Evolutionary conservation across 2,329 filamentous ascomycete genomes (phyloP), one percentile per base, ranked within the genome.

Genomic region (Phoma sp.): DNA sequence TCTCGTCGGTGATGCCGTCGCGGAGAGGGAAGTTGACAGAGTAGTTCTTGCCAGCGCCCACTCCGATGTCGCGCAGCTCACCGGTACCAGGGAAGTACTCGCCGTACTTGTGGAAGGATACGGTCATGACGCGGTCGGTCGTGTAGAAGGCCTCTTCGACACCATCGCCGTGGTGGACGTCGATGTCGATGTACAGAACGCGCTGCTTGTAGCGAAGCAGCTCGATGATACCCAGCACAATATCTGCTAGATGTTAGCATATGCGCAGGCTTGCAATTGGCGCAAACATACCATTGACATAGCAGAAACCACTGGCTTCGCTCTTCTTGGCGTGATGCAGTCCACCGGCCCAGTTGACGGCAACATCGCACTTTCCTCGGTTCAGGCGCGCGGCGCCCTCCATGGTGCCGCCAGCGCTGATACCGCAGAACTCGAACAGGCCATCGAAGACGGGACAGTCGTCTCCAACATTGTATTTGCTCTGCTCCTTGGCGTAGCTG

Each of bases 301-400:
- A 99, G 80, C 95, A 99, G 77, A 99, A 99, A 2, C 95, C 95
- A 20, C 90, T 93, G 1, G 95, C 93, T 77, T 96, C 93, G 54
- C 89, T 86, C 73, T 93, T 95, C 77, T 98, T 97, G 40, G 95
- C 95, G 72, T 99, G 95, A 75, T 99, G 95, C 37, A 99, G 84
- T 10, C 95, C 95, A 29, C 95, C 95, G 12, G 92, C 93, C 95
- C 80, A 83, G 65, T 82, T 82, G 53, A 83, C 77, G 10, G 86
- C 85, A 54, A 89, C 83, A 63, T 89, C 87, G 68, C 86, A 89
- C 68, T 89, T 89, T 40, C 84, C 84, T 51, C 86, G 77, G 65
- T 88, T 89, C 62, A 89, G 74, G 46, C 86, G 80, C n/a, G 86
- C 86, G 9, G 87, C 87, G 46, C 86, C 87, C 72, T 89, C 87